phyloP scores from a whole-genome alignment of 108 stramenopile species.

The Discostella pseudostelligera region DNA sequence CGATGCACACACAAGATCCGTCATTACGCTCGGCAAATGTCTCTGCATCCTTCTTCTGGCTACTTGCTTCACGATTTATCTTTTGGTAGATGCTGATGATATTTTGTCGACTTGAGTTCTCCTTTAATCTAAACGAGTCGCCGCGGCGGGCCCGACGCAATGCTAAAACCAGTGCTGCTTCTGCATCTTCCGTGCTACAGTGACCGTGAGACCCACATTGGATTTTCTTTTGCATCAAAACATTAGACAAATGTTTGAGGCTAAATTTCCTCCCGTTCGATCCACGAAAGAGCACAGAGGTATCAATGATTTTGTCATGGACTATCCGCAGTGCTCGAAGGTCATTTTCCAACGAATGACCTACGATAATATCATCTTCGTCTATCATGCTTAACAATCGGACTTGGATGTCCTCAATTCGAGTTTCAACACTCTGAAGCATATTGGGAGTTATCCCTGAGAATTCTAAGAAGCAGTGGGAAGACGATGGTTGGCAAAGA shows the following conservation, averaged over 20 bases:
- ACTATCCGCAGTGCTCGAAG: slow-evolving; percentile 70
- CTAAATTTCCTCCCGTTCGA: slow-evolving; percentile 66
- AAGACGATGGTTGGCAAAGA: slow-evolving; percentile 1
- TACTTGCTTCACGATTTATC: slow-evolving; percentile 10
- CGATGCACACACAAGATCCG: slow-evolving; percentile 59
- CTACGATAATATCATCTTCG: slow-evolving; percentile 78
- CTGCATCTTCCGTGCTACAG: slow-evolving; percentile 82
- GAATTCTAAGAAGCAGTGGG: slow-evolving; percentile 36
- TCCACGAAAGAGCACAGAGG: slow-evolving; percentile 75
- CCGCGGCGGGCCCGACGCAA: slow-evolving; percentile 63
- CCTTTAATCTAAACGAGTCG: slow-evolving; percentile 52
- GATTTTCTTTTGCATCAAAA: slow-evolving; percentile 61
- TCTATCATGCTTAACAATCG: slow-evolving; percentile 59
- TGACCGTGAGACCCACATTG: slow-evolving; percentile 55
- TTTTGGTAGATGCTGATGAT: slow-evolving; percentile 31
- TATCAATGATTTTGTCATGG: slow-evolving; percentile 80
- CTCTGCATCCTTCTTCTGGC: slow-evolving; percentile 10
- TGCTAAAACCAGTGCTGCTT: slow-evolving; percentile 67
- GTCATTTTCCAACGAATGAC: slow-evolving; percentile 94
- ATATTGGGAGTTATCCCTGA: slow-evolving; percentile 73
- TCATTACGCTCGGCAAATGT: slow-evolving; percentile 22
- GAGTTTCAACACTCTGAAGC: slow-evolving; percentile 55
- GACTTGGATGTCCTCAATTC: slow-evolving; percentile 74
- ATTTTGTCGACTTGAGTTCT: slow-evolving; percentile 31
- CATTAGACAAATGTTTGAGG: slow-evolving; percentile 56